phyloP scores from a whole-genome alignment of 2,329 filamentous ascomycete genomes.

The Hortaea werneckii region DNA sequence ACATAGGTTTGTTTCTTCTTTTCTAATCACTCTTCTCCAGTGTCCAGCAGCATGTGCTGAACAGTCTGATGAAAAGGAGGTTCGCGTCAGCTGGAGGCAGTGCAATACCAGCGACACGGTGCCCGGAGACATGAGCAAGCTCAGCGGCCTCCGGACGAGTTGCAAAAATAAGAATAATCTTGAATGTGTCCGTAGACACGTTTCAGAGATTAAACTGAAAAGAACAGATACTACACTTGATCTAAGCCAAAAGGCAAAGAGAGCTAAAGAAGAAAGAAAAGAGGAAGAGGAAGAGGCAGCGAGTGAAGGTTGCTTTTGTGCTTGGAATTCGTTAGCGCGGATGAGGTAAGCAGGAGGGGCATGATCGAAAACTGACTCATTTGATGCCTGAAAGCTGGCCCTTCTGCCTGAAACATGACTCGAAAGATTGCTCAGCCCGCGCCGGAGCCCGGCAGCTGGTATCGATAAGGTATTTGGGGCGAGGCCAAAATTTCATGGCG shows the following conservation, averaged over 20 bases:
- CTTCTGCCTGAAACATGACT: too few relatives aligned
- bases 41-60: constrained; percentile 9
- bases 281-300: background rate
- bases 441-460: too few relatives aligned
- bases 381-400: too few relatives aligned
- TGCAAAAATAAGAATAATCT: constrained; percentile 79
- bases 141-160: constrained; percentile 48
- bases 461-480: background rate
- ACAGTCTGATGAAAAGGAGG: constrained; percentile 18
- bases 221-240: constrained; percentile 1
- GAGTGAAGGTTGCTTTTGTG: too few relatives aligned
- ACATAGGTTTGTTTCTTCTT: too few relatives aligned
- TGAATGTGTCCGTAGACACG: constrained; percentile 59
- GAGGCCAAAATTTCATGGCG: background rate
- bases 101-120: constrained; percentile 70
- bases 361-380: background rate
- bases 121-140: constrained; percentile 57
- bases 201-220: constrained; percentile 94
- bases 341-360: background rate
- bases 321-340: background rate
- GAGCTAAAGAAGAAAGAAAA: background rate
- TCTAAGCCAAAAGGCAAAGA: constrained; percentile 7
- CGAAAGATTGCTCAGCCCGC: too few relatives aligned
- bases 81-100: constrained; percentile 65
- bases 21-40: constrained; percentile 17